phyloP scores from a whole-genome alignment of 1,139 yeast species.

The Nakaseomyces kungkrabaensis region DNA sequence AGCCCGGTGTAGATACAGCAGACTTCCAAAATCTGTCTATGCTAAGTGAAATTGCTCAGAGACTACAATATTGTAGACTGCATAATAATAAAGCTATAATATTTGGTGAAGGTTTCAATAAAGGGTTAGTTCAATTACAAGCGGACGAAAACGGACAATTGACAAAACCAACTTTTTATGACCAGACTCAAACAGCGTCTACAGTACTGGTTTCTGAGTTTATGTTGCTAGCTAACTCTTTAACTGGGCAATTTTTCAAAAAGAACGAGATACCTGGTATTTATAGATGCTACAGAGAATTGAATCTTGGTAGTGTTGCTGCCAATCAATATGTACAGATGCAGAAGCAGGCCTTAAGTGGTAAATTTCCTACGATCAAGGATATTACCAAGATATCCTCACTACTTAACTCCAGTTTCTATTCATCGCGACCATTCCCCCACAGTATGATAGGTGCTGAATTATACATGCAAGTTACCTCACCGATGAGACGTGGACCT shows the following conservation, averaged over 20 bases:
- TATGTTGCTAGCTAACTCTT: slow-evolving; percentile 68
- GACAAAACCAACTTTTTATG: slow-evolving; percentile 17
- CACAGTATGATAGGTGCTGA: slow-evolving; percentile 62
- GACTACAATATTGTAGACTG: slow-evolving; percentile 30
- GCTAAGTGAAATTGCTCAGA: slow-evolving; percentile 30
- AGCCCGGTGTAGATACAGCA: background rate
- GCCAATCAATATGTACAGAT: slow-evolving; percentile 22
- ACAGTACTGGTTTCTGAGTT: slow-evolving; percentile 62
- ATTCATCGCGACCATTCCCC: slow-evolving; percentile 31
- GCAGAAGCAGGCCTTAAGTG: slow-evolving; percentile 20
- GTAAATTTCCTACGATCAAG: slow-evolving; percentile 21
- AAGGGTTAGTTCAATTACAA: slow-evolving; percentile 16
- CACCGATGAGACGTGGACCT: slow-evolving; percentile 81
- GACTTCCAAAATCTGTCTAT: slow-evolving; percentile 28
- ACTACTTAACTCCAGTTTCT: slow-evolving; percentile 34
- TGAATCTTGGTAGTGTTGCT: slow-evolving; percentile 28
- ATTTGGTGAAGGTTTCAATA: slow-evolving; percentile 29
- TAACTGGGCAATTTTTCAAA: slow-evolving; percentile 46
- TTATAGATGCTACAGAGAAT: slow-evolving; percentile 40
- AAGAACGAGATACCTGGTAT: slow-evolving; percentile 46
- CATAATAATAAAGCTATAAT: slow-evolving; percentile 30
- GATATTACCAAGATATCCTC: slow-evolving; percentile 33
- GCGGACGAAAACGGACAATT: slow-evolving; percentile 8
- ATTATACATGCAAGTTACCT: slow-evolving; percentile 67
- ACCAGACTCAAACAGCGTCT: slow-evolving; percentile 32